Evolutionary conservation across 768 basidiomycete species (phyloP).

Genomic region (Leccinum aurantiacum): DNA sequence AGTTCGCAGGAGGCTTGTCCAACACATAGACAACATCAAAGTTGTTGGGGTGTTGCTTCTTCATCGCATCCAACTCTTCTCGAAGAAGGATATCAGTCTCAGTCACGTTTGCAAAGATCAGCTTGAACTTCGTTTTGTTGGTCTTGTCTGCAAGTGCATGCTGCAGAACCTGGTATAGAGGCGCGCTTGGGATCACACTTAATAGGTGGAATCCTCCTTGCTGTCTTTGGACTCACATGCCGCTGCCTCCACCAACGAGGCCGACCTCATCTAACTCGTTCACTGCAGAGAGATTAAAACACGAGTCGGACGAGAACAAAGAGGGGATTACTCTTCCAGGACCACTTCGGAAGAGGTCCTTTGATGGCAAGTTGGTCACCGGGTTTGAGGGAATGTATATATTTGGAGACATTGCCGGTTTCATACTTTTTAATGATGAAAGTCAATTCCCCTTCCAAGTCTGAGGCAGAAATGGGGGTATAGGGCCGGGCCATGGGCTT

Average conservation of each 20-base stretch:
- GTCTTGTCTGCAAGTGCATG: constrained; percentile 68
- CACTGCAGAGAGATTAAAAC: constrained; percentile 40
- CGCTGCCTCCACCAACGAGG: constrained; percentile 90
- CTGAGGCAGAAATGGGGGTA: constrained; percentile 83
- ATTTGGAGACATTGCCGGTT: constrained; percentile 77
- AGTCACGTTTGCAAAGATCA: constrained; percentile 88
- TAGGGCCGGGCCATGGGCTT: constrained; percentile 90
- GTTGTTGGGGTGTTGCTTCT: constrained; percentile 64
- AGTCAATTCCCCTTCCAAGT: constrained; percentile 70
- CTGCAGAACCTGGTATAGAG: constrained; percentile 77
- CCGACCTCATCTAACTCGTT: constrained; percentile 86
- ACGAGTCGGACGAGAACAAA: not conserved
- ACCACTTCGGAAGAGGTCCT: constrained; percentile 87
- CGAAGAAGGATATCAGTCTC: constrained; percentile 89
- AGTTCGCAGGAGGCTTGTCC: constrained; percentile 64
- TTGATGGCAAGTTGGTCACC: constrained; percentile 87
- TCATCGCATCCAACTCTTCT: constrained; percentile 69
- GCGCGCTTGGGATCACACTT: constrained; percentile 52
- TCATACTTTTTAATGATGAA: constrained; percentile 88
- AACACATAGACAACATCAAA: constrained; percentile 86
- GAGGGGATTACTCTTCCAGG: constrained; percentile 63
- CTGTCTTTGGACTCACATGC: constrained; percentile 59
- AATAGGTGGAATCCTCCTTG: not conserved
- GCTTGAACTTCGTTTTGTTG: constrained; percentile 94
- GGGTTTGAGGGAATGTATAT: constrained; percentile 77